Percentiles rank a stretch among this genome's conserved stretches.
phyloP scores from a whole-genome alignment of 306 rosid genomes.

The Senna tora region DNA sequence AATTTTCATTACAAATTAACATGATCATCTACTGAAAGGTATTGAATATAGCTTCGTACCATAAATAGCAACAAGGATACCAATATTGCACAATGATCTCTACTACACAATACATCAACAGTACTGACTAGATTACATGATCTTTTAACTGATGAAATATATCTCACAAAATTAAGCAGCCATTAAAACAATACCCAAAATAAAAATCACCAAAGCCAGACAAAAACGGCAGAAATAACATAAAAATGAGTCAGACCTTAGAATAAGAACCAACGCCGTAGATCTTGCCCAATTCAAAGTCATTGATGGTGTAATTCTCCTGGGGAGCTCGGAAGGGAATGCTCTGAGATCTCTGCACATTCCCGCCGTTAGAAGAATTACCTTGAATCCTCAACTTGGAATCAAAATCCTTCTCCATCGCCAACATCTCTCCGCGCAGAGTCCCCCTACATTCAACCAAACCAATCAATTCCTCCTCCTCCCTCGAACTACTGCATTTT shows the following conservation, averaged over 20 bases:
- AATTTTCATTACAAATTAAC: slow-evolving; percentile 11
- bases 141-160: neutral
- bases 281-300: slow-evolving; percentile 97
- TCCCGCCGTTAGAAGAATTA: slow-evolving; percentile 63
- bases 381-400: slow-evolving; percentile 81
- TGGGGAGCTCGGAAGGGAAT: slow-evolving; percentile 94
- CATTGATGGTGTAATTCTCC: slow-evolving; percentile 79
- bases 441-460: slow-evolving; percentile 45
- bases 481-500: slow-evolving; percentile 41
- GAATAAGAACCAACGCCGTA: slow-evolving; percentile 99
- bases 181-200: slow-evolving; percentile 21
- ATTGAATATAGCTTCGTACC: slow-evolving; percentile 14
- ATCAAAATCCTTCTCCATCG: slow-evolving; percentile 98
- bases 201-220: neutral
- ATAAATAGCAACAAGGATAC: slow-evolving; percentile 7
- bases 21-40: neutral
- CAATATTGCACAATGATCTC: slow-evolving; percentile 16
- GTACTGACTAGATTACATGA: neutral
- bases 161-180: slow-evolving; percentile 25
- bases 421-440: slow-evolving; percentile 64
- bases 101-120: neutral
- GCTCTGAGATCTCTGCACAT: slow-evolving; percentile 80
- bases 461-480: no score
- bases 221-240: neutral
- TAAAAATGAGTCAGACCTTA: slow-evolving; percentile 51